Evolutionary conservation across 2,329 filamentous ascomycete genomes (phyloP).

Genomic region (Ceratocystis ficicola): DNA sequence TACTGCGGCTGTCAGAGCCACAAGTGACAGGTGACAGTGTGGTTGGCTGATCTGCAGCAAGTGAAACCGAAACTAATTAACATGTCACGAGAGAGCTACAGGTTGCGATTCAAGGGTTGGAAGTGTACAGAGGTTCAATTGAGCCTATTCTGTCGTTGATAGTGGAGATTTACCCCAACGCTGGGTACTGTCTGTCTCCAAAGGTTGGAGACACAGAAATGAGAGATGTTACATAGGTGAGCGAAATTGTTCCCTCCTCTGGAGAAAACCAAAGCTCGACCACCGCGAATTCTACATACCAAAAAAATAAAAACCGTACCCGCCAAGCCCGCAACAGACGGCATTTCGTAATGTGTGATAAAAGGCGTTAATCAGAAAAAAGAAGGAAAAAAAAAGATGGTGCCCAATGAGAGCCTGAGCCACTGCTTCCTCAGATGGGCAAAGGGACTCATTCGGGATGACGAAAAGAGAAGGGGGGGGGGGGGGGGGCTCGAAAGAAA

Average conservation of each 20-base stretch:
- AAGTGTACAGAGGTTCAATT: slow-evolving; percentile 11
- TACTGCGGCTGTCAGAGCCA: background rate
- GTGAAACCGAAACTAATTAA: background rate
- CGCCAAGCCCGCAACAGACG: slow-evolving; percentile 1
- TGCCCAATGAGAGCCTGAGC: background rate
- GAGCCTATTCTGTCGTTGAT: slow-evolving; percentile 9
- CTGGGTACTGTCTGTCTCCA: background rate
- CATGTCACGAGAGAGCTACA: background rate
- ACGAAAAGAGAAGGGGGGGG: background rate
- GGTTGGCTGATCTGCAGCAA: background rate
- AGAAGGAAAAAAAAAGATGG: slow-evolving; percentile 1
- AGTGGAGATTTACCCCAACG: slow-evolving; percentile 1
- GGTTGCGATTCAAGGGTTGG: background rate
- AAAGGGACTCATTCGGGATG: background rate
- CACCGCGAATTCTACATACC: background rate
- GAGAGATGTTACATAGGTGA: background rate
- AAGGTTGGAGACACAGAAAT: background rate
- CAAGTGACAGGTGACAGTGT: background rate
- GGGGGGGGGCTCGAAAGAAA: slow-evolving; percentile 2
- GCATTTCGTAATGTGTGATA: slow-evolving; percentile 1
- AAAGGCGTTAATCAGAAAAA: background rate
- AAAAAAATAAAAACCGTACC: slow-evolving; percentile 5
- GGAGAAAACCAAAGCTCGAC: background rate
- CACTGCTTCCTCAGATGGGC: background rate
- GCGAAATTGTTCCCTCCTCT: background rate